phyloP scores from a whole-genome alignment of 2,329 filamentous ascomycete genomes.

The Sporothrix pseudoabietina region DNA sequence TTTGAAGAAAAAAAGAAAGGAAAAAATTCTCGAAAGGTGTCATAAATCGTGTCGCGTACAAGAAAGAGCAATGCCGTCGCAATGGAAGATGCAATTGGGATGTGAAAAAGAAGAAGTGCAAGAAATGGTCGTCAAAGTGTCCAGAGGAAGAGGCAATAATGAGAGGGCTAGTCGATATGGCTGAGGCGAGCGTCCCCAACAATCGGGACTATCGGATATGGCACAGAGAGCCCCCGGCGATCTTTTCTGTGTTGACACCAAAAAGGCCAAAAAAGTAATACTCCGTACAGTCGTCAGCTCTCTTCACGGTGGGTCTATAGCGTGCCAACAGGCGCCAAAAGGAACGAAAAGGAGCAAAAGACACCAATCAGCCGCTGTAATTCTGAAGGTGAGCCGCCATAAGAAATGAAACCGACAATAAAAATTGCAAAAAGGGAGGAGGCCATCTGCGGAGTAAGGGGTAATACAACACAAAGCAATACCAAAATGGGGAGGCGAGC shows the following conservation, averaged over 20 bases:
- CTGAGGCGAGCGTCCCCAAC: not conserved
- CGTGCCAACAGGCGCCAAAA: not conserved
- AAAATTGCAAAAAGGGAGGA: not conserved
- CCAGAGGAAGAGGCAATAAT: not conserved
- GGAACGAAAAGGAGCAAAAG: not conserved
- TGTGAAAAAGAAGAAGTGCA: not conserved
- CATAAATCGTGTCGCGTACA: not conserved
- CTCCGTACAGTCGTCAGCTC: not conserved
- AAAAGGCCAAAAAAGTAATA: not conserved
- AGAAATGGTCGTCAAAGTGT: not conserved
- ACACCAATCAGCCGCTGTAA: not conserved
- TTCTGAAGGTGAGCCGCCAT: not conserved
- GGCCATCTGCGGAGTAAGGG: not conserved
- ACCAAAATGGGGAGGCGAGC: not conserved
- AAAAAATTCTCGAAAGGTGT: not conserved
- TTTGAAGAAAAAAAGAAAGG: not conserved
- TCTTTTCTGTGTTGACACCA: not conserved
- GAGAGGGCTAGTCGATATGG: not conserved
- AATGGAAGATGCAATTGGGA: not conserved
- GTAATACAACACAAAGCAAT: not conserved
- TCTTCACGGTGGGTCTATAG: conserved; percentile 3
- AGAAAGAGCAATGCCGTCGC: not conserved
- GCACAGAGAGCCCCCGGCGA: not conserved
- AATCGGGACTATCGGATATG: conserved; percentile 10
- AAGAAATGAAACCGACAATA: not conserved